Evolutionary conservation across 306 rosid genomes (phyloP).

Genomic region (Hippophae rhamnoides): DNA sequence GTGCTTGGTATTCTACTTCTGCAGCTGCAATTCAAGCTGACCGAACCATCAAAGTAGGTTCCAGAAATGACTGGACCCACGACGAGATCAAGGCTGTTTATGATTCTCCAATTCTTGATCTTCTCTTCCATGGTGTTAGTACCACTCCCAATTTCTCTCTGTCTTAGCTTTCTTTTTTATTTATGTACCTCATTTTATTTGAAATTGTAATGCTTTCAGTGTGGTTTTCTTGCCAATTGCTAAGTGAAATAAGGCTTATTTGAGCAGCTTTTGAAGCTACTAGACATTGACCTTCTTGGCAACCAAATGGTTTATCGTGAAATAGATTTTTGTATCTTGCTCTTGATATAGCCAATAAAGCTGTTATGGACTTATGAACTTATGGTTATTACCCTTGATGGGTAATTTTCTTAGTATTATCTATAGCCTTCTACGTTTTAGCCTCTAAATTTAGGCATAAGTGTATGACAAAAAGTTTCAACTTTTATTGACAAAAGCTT

Average conservation of each 20-base stretch:
- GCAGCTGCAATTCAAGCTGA: conserved; percentile 74
- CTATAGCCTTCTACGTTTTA: too few relatives aligned
- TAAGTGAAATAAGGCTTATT: background rate
- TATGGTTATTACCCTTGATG: too few relatives aligned
- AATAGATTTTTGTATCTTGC: background rate
- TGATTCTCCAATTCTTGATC: conserved; percentile 86
- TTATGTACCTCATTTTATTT: background rate
- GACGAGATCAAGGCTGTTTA: conserved; percentile 58
- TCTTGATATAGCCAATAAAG: background rate
- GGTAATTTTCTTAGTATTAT: too few relatives aligned
- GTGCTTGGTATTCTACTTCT: conserved; percentile 24
- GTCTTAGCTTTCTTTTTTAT: background rate
- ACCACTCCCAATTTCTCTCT: background rate
- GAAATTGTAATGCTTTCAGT: background rate
- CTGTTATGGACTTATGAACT: background rate
- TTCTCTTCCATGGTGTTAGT: conserved; percentile 91
- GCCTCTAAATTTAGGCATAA: too few relatives aligned
- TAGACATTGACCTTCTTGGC: background rate
- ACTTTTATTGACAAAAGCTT: too few relatives aligned
- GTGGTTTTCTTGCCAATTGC: conserved; percentile 22
- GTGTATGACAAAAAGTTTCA: too few relatives aligned
- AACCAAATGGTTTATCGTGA: background rate
- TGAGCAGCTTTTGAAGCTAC: background rate
- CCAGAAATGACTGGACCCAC: conserved; percentile 69
- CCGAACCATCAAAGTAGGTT: conserved; percentile 48